Evolutionary conservation across 2,329 filamentous ascomycete species (phyloP), one percentile per base, ranked within the genome.

Genomic region (Curvularia lunata): DNA sequence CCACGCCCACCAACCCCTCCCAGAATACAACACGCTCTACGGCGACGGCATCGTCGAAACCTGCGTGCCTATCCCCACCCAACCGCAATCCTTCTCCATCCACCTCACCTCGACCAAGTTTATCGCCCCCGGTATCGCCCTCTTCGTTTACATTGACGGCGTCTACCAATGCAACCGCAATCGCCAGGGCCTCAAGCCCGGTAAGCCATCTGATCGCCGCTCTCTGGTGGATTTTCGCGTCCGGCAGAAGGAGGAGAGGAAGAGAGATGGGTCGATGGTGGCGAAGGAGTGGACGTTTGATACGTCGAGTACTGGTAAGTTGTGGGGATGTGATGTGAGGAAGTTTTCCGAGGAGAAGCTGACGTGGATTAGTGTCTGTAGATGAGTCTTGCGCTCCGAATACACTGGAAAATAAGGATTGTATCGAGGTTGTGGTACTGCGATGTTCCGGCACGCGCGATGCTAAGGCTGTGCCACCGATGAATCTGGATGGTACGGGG

Each of bases 101-200:
- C 81, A 79, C 58, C 75, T 86, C 38, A 77, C 71, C 2, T 82
- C 82, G 0, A 72, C 71, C 34, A 80, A 77, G 28, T 86, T 81
- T 72, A 83, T 86, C 60, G 81, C 81, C 1, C 77, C 81, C 23
- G 84, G 84, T 0, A 70, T 86, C 10, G 80, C 83, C 1, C 80
- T 83, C 69, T 83, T 82, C 58, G 83, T 86, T 25, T 86, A 80
- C 73, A 84, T 85, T 40, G 84, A 86, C 62, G 84, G 84, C 18
- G 71, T 81, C 5, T 85, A 85, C 59, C 84, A 86, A 65, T 84
- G 82, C 71, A 86, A 86, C 58, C 82, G 84, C 55, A 83, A 84
- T 67, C 75, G 80, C 38, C 74, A 77, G 38, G 71, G 79, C 34
- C 62, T 85, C 30, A 70, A 75, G 52, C 67, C 70, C 12, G 58